Percentiles rank a stretch among this genome's conserved stretches.
Evolutionary conservation across 805 yeast species (phyloP).

Genomic region (Sungouiozyma intestinalis): DNA sequence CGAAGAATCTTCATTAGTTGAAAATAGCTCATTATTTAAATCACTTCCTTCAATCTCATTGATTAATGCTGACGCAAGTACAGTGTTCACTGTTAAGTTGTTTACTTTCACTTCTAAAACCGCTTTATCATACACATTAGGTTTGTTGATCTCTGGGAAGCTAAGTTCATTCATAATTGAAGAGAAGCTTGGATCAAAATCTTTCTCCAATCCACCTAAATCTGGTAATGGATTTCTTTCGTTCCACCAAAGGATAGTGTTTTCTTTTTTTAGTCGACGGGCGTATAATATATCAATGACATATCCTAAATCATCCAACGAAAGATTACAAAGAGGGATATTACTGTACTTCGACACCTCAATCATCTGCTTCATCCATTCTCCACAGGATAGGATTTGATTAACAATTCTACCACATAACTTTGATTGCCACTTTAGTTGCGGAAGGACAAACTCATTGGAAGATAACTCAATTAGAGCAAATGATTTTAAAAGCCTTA

Average conservation of each 20-base stretch:
- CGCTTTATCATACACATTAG: constrained; percentile 72
- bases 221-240: constrained; percentile 61
- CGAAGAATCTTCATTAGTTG: constrained; percentile 16
- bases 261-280: constrained; percentile 51
- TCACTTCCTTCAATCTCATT: constrained; percentile 86
- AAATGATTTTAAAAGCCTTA: constrained; percentile 41
- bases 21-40: constrained; percentile 40
- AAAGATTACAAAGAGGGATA: constrained; percentile 79
- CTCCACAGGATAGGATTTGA: constrained; percentile 62
- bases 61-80: constrained; percentile 71
- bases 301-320: constrained; percentile 64
- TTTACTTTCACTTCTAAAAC: constrained; percentile 68
- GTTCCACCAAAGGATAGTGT: constrained; percentile 91
- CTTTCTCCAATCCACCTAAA: constrained; percentile 72
- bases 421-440: constrained; percentile 71
- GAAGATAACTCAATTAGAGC: constrained; percentile 56
- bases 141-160: constrained; percentile 62
- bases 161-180: constrained; percentile 43
- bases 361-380: constrained; percentile 60
- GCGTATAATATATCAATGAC: constrained; percentile 84
- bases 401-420: constrained; percentile 55
- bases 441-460: constrained; percentile 52
- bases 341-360: constrained; percentile 60
- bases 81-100: constrained; percentile 76
- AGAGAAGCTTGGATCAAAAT: constrained; percentile 34